phyloP scores from a whole-genome alignment of 139 green algal species.

The Chlorella sp. region DNA sequence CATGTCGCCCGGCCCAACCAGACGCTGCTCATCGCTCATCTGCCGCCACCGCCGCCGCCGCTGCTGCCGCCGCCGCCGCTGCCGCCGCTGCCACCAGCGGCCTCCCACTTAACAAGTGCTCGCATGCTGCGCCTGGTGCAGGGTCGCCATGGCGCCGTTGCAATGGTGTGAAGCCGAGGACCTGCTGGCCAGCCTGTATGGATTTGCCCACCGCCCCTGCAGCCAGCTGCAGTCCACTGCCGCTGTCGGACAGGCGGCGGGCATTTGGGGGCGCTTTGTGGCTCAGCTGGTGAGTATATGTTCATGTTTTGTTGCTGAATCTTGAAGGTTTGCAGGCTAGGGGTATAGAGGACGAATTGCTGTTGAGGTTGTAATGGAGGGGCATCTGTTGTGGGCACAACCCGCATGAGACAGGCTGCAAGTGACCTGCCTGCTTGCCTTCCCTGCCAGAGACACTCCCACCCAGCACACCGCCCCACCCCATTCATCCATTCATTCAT shows the following conservation, averaged over 20 bases:
- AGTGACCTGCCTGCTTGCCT: neutral
- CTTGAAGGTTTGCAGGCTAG: neutral
- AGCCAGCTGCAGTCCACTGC: neutral
- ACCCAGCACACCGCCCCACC: neutral
- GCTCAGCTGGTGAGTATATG: conserved; percentile 2
- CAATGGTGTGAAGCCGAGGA: conserved; percentile 13
- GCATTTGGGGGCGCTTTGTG: neutral
- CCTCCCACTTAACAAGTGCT: too few relatives aligned
- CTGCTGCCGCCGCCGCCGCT: too few relatives aligned
- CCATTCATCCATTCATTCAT: too few relatives aligned
- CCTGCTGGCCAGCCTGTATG: conserved; percentile 21
- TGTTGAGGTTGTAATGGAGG: neutral
- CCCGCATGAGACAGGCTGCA: too few relatives aligned
- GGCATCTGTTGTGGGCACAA: neutral
- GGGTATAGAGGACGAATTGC: too few relatives aligned
- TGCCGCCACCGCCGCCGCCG: too few relatives aligned
- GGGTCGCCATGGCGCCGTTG: neutral
- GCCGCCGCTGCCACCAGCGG: too few relatives aligned
- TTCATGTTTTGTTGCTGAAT: neutral
- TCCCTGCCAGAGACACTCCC: neutral
- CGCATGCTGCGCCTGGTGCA: too few relatives aligned
- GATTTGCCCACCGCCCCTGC: neutral
- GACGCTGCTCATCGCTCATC: too few relatives aligned
- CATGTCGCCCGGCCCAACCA: too few relatives aligned
- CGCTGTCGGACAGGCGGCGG: neutral